Conservation (phyloP, 257 asterid species). For the Jasminum sambac region DNA sequence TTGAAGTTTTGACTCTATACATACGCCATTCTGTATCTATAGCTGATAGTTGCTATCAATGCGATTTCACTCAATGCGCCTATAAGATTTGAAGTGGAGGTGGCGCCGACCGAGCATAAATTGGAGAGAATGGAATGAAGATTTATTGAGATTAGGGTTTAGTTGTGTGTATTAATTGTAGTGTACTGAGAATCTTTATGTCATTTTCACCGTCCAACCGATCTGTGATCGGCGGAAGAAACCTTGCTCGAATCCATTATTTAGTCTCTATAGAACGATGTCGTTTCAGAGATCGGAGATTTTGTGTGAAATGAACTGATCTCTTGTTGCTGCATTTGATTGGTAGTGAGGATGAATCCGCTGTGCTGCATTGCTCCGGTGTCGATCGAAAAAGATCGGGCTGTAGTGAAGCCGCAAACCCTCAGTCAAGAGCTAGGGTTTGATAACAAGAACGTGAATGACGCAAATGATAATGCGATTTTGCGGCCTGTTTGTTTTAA, state of each 20-base stretch:
- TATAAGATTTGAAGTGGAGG: background rate
- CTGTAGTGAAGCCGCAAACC: slow-evolving; percentile 66
- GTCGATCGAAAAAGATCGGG: slow-evolving; percentile 79
- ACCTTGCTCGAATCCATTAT: slow-evolving; percentile 18
- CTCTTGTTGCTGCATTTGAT: background rate
- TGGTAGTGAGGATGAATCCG: slow-evolving; percentile 69
- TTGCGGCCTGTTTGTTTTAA: slow-evolving; percentile 46
- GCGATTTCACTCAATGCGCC: slow-evolving; percentile 5
- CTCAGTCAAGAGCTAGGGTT: slow-evolving; percentile 50
- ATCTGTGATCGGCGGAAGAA: slow-evolving; percentile 60
- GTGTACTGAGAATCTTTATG: slow-evolving; percentile 40
- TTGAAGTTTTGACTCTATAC: slow-evolving; percentile 29
- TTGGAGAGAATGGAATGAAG: background rate
- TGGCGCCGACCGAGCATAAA: background rate
- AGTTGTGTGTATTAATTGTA: background rate
- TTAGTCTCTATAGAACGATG: slow-evolving; percentile 21
- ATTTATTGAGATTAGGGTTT: background rate
- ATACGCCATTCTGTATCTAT: slow-evolving; percentile 33
- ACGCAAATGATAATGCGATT: slow-evolving; percentile 30
- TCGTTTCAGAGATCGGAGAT: slow-evolving; percentile 39
- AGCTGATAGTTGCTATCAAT: slow-evolving; percentile 29
- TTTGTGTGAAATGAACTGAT: slow-evolving; percentile 16
- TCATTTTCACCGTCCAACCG: slow-evolving; percentile 54
- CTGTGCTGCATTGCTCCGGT: slow-evolving; percentile 99
- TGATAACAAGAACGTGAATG: slow-evolving; percentile 27